phyloP scores from a whole-genome alignment of 768 basidiomycete species.

The Hericium erinaceus region DNA sequence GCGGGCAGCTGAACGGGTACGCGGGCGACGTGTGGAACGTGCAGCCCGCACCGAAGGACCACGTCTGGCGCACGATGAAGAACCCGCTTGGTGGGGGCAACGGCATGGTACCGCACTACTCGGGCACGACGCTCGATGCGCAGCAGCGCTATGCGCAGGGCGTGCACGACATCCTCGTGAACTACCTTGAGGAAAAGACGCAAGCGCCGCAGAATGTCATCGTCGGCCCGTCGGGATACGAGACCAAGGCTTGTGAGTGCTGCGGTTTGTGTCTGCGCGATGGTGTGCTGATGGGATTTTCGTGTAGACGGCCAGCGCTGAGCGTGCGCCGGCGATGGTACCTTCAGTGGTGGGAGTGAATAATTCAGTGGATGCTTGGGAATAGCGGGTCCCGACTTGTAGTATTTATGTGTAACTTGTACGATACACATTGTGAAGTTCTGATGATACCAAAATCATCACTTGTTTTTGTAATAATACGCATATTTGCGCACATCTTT shows the following conservation, averaged over 20 bases:
- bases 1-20: constrained; percentile 59
- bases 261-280: background rate
- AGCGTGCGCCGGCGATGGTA: constrained; percentile 6
- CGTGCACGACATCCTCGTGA: constrained; percentile 58
- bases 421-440: too few species aligned
- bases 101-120: constrained; percentile 85
- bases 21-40: constrained; percentile 73
- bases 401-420: too few species aligned
- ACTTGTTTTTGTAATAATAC: too few species aligned
- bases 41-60: constrained; percentile 81
- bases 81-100: constrained; percentile 80
- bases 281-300: background rate
- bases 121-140: constrained; percentile 84
- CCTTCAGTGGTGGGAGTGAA: too few species aligned
- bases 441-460: too few species aligned
- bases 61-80: constrained; percentile 77
- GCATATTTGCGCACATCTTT: too few species aligned
- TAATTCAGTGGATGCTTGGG: too few species aligned
- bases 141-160: constrained; percentile 80
- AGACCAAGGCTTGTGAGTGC: constrained; percentile 36
- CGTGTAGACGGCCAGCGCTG: constrained; percentile 43
- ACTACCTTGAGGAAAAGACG: constrained; percentile 50
- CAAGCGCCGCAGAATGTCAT: constrained; percentile 82
- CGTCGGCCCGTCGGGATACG: constrained; percentile 36
- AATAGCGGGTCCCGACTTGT: too few species aligned